phyloP scores from a whole-genome alignment of 768 basidiomycete genomes.

The Mycena galericulata region DNA sequence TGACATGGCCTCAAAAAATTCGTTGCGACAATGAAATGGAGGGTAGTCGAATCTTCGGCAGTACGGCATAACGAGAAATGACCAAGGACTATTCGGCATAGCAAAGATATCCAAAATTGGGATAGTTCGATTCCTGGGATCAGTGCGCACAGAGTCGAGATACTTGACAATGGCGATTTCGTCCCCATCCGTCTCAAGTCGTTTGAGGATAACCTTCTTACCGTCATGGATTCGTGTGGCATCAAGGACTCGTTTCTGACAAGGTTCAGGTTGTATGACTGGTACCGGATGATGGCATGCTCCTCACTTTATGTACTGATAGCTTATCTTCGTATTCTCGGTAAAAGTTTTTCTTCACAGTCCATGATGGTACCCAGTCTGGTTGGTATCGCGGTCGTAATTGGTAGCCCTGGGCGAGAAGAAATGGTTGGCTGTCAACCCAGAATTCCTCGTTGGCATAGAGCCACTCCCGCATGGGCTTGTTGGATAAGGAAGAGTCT shows the following conservation, averaged over 20 bases:
- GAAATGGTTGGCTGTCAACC: constrained; percentile 19
- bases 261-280: not conserved
- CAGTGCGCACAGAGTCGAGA: not conserved
- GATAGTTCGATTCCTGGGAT: constrained; percentile 17
- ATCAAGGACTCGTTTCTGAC: constrained; percentile 2
- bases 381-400: constrained; percentile 29
- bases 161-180: constrained; percentile 8
- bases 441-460: constrained; percentile 15
- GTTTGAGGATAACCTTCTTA: constrained; percentile 23
- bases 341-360: not conserved
- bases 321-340: not conserved
- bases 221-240: constrained; percentile 28
- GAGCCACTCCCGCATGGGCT: not conserved
- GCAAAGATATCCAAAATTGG: constrained; percentile 10
- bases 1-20: not conserved
- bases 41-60: not conserved
- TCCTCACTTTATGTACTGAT: not conserved
- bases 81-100: not conserved
- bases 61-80: not conserved
- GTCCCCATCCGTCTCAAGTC: not conserved
- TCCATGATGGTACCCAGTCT: constrained; percentile 23
- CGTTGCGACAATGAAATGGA: not conserved
- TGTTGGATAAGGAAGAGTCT: not conserved
- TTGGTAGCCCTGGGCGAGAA: constrained; percentile 19
- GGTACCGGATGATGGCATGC: not conserved